Conservation (phyloP, 805 yeast genomes). For the Priceomyces haplophilus region DNA sequence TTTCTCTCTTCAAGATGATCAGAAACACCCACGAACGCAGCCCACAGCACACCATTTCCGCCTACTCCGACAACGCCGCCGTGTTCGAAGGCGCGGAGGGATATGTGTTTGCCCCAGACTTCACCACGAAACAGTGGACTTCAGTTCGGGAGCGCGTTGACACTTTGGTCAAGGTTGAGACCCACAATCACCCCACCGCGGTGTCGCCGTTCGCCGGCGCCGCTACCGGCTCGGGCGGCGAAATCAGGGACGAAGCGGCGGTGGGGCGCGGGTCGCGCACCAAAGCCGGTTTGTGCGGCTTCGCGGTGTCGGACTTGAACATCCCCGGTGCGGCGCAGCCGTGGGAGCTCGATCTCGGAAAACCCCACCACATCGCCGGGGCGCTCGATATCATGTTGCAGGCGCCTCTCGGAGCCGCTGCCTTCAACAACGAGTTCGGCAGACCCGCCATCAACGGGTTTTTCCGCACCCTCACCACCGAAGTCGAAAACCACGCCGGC, state of each 20-base stretch:
- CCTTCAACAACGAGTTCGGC: conserved; percentile 98
- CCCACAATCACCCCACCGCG: conserved; percentile 99
- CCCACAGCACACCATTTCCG: conserved; percentile 83
- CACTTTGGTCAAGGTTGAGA: conserved; percentile 92
- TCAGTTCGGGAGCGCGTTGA: conserved; percentile 76
- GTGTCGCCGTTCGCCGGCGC: conserved; percentile 99
- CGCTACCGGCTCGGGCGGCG: conserved; percentile 99
- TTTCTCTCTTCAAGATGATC: conserved; percentile 88
- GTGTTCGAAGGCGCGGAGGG: conserved; percentile 84
- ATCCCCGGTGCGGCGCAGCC: conserved; percentile 88
- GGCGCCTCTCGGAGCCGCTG: conserved; percentile 97
- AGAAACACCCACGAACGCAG: conserved; percentile 83
- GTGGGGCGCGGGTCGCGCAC: conserved; percentile 98
- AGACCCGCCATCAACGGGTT: conserved; percentile 97
- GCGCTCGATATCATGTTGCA: conserved; percentile 92
- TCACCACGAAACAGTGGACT: conserved; percentile 67
- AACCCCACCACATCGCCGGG: conserved; percentile 90
- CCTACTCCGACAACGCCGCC: conserved; percentile 97
- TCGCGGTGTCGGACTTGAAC: conserved; percentile 82
- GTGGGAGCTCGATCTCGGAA: conserved; percentile 91
- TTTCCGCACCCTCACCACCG: conserved; percentile 90
- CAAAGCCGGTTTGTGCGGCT: conserved; percentile 94
- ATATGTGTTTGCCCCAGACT: conserved; percentile 75
- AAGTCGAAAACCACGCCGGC: conserved; percentile 59
- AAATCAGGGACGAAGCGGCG: conserved; percentile 99